phyloP scores from a whole-genome alignment of 768 basidiomycete genomes.

The Podaxis pistillaris region DNA sequence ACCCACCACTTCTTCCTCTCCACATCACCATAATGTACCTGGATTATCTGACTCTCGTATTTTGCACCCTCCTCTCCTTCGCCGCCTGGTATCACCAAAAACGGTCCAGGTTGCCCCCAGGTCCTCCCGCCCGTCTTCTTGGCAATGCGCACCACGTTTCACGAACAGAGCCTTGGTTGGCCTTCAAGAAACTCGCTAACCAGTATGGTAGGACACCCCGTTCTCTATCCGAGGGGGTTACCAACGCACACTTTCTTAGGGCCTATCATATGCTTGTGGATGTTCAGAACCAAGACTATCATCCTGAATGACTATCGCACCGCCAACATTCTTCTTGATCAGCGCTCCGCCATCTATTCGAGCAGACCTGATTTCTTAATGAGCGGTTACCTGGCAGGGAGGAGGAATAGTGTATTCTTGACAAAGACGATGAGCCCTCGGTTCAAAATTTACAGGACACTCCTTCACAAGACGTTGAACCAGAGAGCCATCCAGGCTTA shows the following conservation, averaged over 20 bases:
- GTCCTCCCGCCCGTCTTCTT: constrained; percentile 22
- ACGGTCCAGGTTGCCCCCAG: constrained; percentile 22
- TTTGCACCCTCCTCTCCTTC: neutral
- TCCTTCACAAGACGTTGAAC: constrained; percentile 37
- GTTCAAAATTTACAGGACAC: constrained; percentile 33
- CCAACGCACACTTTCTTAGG: constrained; percentile 23
- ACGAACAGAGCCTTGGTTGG: constrained; percentile 18
- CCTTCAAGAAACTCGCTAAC: constrained; percentile 20
- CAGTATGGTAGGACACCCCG: constrained; percentile 17
- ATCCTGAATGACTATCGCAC: constrained; percentile 44
- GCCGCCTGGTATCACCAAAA: neutral
- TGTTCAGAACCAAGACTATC: constrained; percentile 38
- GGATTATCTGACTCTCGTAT: neutral
- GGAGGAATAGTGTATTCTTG: constrained; percentile 29
- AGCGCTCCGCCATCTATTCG: constrained; percentile 46
- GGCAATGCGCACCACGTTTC: constrained; percentile 28
- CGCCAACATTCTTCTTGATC: constrained; percentile 45
- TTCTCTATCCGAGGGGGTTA: neutral
- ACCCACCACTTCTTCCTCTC: neutral
- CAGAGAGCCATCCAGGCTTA: constrained; percentile 32
- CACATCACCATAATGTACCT: neutral
- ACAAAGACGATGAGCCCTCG: constrained; percentile 30
- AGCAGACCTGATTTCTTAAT: constrained; percentile 40
- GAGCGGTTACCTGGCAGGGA: constrained; percentile 28
- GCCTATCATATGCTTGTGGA: constrained; percentile 37